Percentiles rank a stretch among this genome's conserved stretches.
Evolutionary conservation across 1,284 basidiomycete species (phyloP).

Genomic region (Moniliophthora roreri): DNA sequence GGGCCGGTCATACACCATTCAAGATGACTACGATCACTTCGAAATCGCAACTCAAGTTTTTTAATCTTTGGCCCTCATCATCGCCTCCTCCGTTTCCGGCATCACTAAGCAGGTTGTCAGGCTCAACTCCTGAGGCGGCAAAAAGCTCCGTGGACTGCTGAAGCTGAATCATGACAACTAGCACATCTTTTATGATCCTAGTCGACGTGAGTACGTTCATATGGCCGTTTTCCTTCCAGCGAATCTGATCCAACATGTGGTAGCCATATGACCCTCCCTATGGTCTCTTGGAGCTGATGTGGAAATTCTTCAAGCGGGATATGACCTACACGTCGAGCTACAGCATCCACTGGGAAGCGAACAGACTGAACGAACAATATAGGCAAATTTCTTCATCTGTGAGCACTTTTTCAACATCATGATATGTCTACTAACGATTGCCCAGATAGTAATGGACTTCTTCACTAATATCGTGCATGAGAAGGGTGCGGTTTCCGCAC

Average conservation of each 20-base stretch:
- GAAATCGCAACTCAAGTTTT: not conserved
- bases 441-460: conserved; percentile 50
- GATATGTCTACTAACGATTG: conserved; percentile 34
- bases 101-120: conserved; percentile 22
- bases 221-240: not conserved
- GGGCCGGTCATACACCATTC: not conserved
- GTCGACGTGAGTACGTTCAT: conserved; percentile 42
- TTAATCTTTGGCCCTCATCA: not conserved
- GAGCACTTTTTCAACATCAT: conserved; percentile 21
- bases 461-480: conserved; percentile 47
- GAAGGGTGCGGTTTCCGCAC: conserved; percentile 36
- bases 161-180: conserved; percentile 41
- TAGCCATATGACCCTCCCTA: conserved; percentile 51
- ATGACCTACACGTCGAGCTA: conserved; percentile 38
- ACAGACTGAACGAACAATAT: conserved; percentile 40
- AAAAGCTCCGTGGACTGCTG: conserved; percentile 31
- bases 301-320: conserved; percentile 40
- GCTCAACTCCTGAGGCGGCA: conserved; percentile 31
- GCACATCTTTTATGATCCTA: conserved; percentile 45
- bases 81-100: not conserved
- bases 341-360: conserved; percentile 34
- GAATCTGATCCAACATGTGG: not conserved
- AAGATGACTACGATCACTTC: not conserved
- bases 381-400: conserved; percentile 35
- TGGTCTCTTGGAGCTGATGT: conserved; percentile 49